Conservation (phyloP, 805 yeast genomes). For the Candida dajiaensis region DNA sequence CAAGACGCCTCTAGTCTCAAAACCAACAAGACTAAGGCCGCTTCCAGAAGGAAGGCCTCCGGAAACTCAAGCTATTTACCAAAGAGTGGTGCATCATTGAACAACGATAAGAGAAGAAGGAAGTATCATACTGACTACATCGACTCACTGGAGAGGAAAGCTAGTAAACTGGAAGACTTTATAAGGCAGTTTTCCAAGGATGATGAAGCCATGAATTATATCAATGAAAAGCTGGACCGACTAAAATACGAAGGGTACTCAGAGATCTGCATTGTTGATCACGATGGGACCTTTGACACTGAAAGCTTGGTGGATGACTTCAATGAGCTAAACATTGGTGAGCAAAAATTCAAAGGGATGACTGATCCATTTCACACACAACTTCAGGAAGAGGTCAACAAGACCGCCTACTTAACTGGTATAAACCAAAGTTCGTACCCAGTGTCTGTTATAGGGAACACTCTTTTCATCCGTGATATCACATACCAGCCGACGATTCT, state of each 20-base stretch:
- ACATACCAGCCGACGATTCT: slow-evolving; percentile 7
- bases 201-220: neutral
- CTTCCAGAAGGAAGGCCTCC: neutral
- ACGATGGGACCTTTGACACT: neutral
- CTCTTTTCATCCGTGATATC: slow-evolving; percentile 4
- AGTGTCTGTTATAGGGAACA: slow-evolving; percentile 1
- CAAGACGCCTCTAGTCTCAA: neutral
- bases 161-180: slow-evolving; percentile 23
- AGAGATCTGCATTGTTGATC: neutral
- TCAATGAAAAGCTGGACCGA: neutral
- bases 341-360: neutral
- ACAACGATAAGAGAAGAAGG: slow-evolving; percentile 24
- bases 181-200: neutral
- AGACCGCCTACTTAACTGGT: neutral
- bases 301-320: neutral
- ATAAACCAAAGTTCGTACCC: slow-evolving; percentile 1
- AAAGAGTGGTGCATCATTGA: slow-evolving; percentile 14
- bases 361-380: slow-evolving; percentile 4
- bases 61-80: neutral
- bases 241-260: neutral
- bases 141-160: slow-evolving; percentile 26
- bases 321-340: neutral
- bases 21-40: neutral
- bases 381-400: slow-evolving; percentile 1
- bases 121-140: slow-evolving; percentile 27